A percentile compares a stretch with the other conserved stretches of the same genome.
Evolutionary conservation across 176 grass and related monocot species (phyloP).

Genomic region (Cocos nucifera): DNA sequence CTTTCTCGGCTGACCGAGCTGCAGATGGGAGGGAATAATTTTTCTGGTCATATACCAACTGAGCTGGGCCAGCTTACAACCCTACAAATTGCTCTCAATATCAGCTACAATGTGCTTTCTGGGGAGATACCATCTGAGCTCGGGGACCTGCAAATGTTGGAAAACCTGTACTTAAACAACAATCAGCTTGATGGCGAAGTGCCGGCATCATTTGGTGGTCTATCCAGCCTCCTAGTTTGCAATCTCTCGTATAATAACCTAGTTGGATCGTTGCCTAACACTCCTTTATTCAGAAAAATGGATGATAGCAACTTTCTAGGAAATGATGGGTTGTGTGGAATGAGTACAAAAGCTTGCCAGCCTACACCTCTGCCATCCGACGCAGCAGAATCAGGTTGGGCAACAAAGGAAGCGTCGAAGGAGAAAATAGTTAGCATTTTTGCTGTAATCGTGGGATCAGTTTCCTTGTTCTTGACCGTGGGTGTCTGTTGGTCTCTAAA

Average conservation of each 20-base stretch:
- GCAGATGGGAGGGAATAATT: constrained; percentile 76
- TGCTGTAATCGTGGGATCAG: constrained; percentile 46
- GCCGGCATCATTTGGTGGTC: constrained; percentile 56
- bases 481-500: constrained; percentile 75
- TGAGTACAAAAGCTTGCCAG: constrained; percentile 43
- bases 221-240: constrained; percentile 75
- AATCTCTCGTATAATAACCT: constrained; percentile 96
- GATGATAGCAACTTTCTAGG: constrained; percentile 88
- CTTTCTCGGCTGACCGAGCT: constrained; percentile 73
- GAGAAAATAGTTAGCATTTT: constrained; percentile 71
- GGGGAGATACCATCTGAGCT: constrained; percentile 68
- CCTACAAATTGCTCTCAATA: constrained; percentile 87
- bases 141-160: constrained; percentile 78
- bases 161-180: constrained; percentile 76
- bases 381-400: constrained; percentile 24
- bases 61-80: constrained; percentile 67
- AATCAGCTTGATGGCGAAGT: constrained; percentile 78
- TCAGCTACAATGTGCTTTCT: constrained; percentile 78
- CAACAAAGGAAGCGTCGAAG: constrained; percentile 34
- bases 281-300: constrained; percentile 51
- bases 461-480: constrained; percentile 78
- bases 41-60: constrained; percentile 52
- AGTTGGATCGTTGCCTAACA: constrained; percentile 58
- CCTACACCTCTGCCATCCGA: constrained; percentile 25
- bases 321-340: constrained; percentile 65